phyloP scores from a whole-genome alignment of 345 rosid genomes.

The Lepidium africanum region DNA sequence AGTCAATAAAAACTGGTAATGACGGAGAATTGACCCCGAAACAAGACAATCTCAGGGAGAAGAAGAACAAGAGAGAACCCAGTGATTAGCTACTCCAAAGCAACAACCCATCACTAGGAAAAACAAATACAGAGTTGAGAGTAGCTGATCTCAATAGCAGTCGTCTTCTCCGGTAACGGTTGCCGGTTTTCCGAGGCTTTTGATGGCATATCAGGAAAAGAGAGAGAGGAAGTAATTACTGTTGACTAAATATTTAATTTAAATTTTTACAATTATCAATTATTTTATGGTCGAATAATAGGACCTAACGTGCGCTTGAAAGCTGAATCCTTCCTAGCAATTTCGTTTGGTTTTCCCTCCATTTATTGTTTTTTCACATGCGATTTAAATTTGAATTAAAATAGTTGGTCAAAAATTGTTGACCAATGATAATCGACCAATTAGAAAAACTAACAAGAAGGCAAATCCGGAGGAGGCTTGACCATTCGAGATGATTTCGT shows the following conservation, averaged over 20 bases:
- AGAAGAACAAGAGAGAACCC: not conserved
- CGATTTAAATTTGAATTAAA: too few relatives aligned
- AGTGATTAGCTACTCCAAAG: not conserved
- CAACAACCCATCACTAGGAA: not conserved
- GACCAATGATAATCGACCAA: too few relatives aligned
- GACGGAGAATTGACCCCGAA: not conserved
- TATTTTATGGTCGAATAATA: not conserved
- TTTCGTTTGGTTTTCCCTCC: constrained; percentile 8
- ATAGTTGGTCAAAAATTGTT: too few relatives aligned
- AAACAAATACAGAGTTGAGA: not conserved
- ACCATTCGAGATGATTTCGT: constrained; percentile 18
- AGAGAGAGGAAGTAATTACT: not conserved
- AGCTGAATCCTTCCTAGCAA: not conserved
- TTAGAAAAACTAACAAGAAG: constrained; percentile 21
- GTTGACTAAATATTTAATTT: not conserved
- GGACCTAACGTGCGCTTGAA: constrained; percentile 16
- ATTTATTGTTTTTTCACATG: too few relatives aligned
- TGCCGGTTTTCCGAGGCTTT: not conserved
- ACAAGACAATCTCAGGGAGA: not conserved
- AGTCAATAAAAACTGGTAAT: not conserved
- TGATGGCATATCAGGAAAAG: not conserved
- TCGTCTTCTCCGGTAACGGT: not conserved
- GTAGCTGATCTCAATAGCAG: not conserved
- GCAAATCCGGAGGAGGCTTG: constrained; percentile 33
- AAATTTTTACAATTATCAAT: not conserved